Evolutionary conservation across 2,329 filamentous ascomycete genomes (phyloP).

Genomic region (Exophiala xenobiotica): DNA sequence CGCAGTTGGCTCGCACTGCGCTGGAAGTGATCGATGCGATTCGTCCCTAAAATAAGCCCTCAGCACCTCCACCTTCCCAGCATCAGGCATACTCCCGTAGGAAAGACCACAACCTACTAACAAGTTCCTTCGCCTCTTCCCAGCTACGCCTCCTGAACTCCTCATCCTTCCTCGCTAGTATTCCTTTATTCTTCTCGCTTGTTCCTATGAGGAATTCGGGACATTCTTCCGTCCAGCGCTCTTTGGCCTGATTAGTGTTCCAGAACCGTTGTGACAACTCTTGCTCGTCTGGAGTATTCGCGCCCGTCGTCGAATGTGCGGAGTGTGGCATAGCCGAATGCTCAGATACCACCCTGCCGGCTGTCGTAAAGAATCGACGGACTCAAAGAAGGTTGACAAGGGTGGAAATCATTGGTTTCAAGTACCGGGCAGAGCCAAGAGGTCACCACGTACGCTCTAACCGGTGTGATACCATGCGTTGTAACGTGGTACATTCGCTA

Average conservation of each 20-base stretch:
- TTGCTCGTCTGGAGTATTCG: slow-evolving; percentile 31
- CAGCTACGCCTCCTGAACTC: slow-evolving; percentile 66
- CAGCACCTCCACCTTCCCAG: not conserved
- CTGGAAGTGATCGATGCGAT: slow-evolving; percentile 74
- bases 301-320: slow-evolving; percentile 16
- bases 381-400: too few relatives aligned
- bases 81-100: not conserved
- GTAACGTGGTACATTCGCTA: too few relatives aligned
- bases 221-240: slow-evolving; percentile 64
- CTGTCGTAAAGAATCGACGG: too few relatives aligned
- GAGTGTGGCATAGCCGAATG: slow-evolving; percentile 33
- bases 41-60: slow-evolving; percentile 50
- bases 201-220: slow-evolving; percentile 67
- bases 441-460: too few relatives aligned
- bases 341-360: too few relatives aligned
- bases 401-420: too few relatives aligned
- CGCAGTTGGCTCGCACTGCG: slow-evolving; percentile 74
- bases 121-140: slow-evolving; percentile 65
- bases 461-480: too few relatives aligned
- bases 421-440: too few relatives aligned
- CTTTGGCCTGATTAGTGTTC: slow-evolving; percentile 73
- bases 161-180: slow-evolving; percentile 69
- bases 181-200: slow-evolving; percentile 65
- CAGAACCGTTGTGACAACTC: slow-evolving; percentile 61
- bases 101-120: too few relatives aligned